phyloP scores from a whole-genome alignment of 768 basidiomycete species.

The Suillus spraguei region DNA sequence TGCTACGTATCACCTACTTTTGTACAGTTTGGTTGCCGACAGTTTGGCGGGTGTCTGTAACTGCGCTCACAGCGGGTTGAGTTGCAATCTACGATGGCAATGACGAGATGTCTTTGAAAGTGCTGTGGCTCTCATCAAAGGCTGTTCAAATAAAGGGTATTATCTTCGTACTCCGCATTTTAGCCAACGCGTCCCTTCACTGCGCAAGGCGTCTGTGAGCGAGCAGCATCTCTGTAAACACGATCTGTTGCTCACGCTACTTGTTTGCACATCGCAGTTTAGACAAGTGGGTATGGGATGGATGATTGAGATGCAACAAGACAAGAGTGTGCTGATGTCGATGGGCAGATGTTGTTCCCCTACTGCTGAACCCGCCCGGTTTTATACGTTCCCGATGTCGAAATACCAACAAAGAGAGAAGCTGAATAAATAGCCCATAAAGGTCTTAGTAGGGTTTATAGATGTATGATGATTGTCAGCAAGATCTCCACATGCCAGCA shows the following conservation, averaged over 20 bases:
- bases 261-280: slow-evolving; percentile 64
- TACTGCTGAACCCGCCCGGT: slow-evolving; percentile 14
- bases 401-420: slow-evolving; percentile 28
- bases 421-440: slow-evolving; percentile 33
- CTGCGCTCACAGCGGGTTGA: slow-evolving; percentile 65
- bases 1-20: slow-evolving; percentile 47
- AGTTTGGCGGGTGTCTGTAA: slow-evolving; percentile 56
- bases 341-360: slow-evolving; percentile 14
- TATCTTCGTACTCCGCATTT: slow-evolving; percentile 60
- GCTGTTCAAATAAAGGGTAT: slow-evolving; percentile 16
- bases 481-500: slow-evolving; percentile 26
- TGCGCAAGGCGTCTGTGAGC: slow-evolving; percentile 28
- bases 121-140: slow-evolving; percentile 48
- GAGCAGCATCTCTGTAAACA: slow-evolving; percentile 9
- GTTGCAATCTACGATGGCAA: slow-evolving; percentile 78
- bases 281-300: not conserved
- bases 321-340: slow-evolving; percentile 8
- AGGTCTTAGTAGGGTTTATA: slow-evolving; percentile 26
- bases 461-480: slow-evolving; percentile 20
- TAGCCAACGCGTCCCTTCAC: slow-evolving; percentile 78
- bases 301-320: slow-evolving; percentile 9
- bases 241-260: slow-evolving; percentile 59
- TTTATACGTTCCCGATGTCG: slow-evolving; percentile 32
- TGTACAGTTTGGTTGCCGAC: slow-evolving; percentile 54
- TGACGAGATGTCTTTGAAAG: slow-evolving; percentile 74